Evolutionary conservation across 1,284 basidiomycete genomes (phyloP).

Genomic region (Rugosomyces carneus): DNA sequence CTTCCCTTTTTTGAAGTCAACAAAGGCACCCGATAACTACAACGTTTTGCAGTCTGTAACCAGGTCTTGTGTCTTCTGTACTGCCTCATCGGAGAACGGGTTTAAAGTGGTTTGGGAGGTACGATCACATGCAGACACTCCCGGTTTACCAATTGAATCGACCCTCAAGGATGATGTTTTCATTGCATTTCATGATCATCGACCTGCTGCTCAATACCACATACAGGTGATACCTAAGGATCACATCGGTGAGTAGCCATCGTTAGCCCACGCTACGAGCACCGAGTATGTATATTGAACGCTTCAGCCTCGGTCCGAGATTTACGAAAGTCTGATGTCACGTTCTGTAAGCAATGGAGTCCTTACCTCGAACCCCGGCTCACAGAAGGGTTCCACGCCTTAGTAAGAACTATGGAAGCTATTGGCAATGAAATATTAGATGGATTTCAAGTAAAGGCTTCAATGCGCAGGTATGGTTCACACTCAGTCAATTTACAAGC

Average conservation of each 20-base stretch:
- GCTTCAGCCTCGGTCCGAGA: conserved; percentile 44
- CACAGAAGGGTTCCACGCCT: background rate
- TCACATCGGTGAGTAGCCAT: conserved; percentile 45
- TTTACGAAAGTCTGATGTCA: conserved; percentile 37
- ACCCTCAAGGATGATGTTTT: conserved; percentile 45
- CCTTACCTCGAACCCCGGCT: background rate
- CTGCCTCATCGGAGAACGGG: conserved; percentile 44
- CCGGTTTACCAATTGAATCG: conserved; percentile 1
- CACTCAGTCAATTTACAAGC: background rate
- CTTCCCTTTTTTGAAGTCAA: conserved; percentile 9
- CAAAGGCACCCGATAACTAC: conserved; percentile 5
- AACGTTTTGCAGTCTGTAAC: background rate
- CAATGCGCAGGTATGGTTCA: conserved; percentile 37
- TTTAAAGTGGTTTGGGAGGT: conserved; percentile 63
- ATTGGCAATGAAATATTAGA: conserved; percentile 54
- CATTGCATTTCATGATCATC: conserved; percentile 60
- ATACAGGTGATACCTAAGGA: conserved; percentile 58
- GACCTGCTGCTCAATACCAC: conserved; percentile 56
- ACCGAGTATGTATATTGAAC: background rate
- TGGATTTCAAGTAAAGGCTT: conserved; percentile 31
- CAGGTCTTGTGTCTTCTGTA: conserved; percentile 44
- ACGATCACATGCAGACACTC: no score
- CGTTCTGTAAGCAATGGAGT: conserved; percentile 37
- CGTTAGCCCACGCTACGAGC: no score
- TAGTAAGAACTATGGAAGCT: conserved; percentile 57